These are phyloP conservation scores for Neurospora sp. DNA, from an alignment of 495 filamentous ascomycete genomes.

Conservation along the genomic window DNA sequence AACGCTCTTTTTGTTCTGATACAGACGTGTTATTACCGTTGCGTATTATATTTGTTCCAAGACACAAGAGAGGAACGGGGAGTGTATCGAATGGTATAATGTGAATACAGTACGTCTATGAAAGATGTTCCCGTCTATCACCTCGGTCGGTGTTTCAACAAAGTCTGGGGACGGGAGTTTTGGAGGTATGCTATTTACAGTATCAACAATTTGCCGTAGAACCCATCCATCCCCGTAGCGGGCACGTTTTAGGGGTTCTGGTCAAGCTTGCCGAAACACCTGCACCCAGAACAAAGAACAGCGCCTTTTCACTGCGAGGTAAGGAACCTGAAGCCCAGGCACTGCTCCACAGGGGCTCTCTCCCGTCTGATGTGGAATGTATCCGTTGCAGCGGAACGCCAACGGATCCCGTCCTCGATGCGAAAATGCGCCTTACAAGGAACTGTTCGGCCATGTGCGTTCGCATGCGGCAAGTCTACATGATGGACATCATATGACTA, in stretches of 20 bases:
- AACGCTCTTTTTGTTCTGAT: not conserved
- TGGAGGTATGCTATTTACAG: not conserved
- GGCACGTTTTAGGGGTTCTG: not conserved
- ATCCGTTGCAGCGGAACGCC: not conserved
- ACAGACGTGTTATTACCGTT: not conserved
- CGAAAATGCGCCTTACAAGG: not conserved
- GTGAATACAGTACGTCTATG: not conserved
- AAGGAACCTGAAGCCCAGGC: not conserved
- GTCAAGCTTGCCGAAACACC: not conserved
- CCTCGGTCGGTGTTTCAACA: too few relatives aligned
- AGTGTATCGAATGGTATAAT: not conserved
- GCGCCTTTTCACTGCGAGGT: not conserved
- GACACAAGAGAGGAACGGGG: not conserved
- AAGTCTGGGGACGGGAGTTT: too few relatives aligned
- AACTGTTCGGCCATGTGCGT: not conserved
- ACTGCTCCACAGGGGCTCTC: not conserved
- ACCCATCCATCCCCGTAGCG: not conserved
- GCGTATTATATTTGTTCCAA: not conserved
- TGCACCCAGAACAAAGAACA: not conserved
- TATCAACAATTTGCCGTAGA: not conserved
- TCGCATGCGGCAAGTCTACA: not conserved
- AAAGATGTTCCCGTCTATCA: not conserved
- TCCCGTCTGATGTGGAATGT: not conserved
- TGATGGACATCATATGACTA: not conserved
- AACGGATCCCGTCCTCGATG: not conserved